Evolutionary conservation across 2,329 filamentous ascomycete species (phyloP).

Genomic region (Verticillium longisporum): DNA sequence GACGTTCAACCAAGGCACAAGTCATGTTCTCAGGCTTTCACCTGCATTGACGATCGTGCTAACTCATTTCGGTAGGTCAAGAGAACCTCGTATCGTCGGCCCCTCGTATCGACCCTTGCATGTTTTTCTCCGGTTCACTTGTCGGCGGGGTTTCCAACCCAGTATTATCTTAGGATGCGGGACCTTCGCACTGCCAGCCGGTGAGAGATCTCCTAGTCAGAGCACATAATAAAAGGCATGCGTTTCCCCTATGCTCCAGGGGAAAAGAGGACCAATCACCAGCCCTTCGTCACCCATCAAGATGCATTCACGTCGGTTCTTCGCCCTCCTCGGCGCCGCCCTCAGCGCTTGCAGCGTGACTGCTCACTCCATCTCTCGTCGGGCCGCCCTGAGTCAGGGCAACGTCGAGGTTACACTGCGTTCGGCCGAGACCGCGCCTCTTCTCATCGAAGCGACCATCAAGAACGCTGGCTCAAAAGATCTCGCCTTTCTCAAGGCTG

Average conservation of each 20-base stretch:
- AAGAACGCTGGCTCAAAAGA: conserved; percentile 12
- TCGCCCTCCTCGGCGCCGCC: not conserved
- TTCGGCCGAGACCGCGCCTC: not conserved
- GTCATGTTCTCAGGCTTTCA: not conserved
- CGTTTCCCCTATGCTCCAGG: not conserved
- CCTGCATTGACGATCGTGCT: not conserved
- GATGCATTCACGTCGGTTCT: not conserved
- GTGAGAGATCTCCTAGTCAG: not conserved
- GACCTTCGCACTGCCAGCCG: not conserved
- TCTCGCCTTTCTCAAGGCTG: conserved; percentile 15
- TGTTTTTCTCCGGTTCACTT: not conserved
- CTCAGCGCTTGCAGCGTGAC: not conserved
- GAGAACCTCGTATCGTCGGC: not conserved
- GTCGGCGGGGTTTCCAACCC: not conserved
- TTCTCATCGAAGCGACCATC: conserved; percentile 8
- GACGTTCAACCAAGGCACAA: no score
- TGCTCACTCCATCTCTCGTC: not conserved
- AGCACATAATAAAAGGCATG: not conserved
- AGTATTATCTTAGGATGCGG: not conserved
- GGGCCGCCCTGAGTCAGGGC: not conserved
- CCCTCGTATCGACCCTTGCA: not conserved
- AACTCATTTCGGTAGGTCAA: not conserved
- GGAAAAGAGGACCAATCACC: not conserved
- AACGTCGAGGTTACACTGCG: not conserved
- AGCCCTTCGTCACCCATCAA: not conserved